These are phyloP conservation scores for Candida yuanshanica DNA, from an alignment of 805 yeast species.

Conservation along the genomic window DNA sequence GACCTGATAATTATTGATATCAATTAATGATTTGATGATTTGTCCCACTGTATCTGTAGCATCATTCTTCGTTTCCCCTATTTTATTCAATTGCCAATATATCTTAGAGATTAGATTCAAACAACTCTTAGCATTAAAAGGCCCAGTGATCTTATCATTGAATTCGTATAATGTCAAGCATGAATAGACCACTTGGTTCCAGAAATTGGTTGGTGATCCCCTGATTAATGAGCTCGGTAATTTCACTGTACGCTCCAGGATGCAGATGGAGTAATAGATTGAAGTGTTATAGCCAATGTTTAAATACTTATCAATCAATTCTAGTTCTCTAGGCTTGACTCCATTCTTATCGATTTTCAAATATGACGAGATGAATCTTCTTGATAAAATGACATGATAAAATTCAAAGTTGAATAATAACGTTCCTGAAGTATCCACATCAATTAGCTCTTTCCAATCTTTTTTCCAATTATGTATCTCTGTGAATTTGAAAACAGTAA, in stretches of 20 bases:
- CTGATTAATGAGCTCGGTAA: conserved; percentile 41
- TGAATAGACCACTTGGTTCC: conserved; percentile 49
- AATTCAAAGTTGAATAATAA: conserved; percentile 43
- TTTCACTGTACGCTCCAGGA: conserved; percentile 38
- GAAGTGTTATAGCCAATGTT: conserved; percentile 34
- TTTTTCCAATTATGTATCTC: conserved; percentile 36
- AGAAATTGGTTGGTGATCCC: conserved; percentile 49
- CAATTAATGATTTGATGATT: conserved; percentile 44
- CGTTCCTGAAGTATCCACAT: conserved; percentile 43
- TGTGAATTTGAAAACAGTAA: conserved; percentile 13
- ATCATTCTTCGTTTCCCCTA: conserved; percentile 52
- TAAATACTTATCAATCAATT: conserved; percentile 19
- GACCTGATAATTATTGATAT: conserved; percentile 9
- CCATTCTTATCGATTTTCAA: conserved; percentile 16
- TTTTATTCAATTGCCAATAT: conserved; percentile 53
- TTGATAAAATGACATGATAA: conserved; percentile 36
- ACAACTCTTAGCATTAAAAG: conserved; percentile 34
- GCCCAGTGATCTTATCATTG: conserved; percentile 32
- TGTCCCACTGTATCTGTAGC: conserved; percentile 56
- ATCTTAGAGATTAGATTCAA: conserved; percentile 44
- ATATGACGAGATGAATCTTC: conserved; percentile 32
- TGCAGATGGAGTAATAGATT: conserved; percentile 38
- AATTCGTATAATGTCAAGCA: conserved; percentile 48
- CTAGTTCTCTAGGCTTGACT: conserved; percentile 16
- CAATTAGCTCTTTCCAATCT: conserved; percentile 39